Percentiles rank a stretch among this genome's conserved stretches.
These are phyloP conservation scores for Arthroderma sp. DNA, from an alignment of 2,329 filamentous ascomycete species.

Conservation along the genomic window DNA sequence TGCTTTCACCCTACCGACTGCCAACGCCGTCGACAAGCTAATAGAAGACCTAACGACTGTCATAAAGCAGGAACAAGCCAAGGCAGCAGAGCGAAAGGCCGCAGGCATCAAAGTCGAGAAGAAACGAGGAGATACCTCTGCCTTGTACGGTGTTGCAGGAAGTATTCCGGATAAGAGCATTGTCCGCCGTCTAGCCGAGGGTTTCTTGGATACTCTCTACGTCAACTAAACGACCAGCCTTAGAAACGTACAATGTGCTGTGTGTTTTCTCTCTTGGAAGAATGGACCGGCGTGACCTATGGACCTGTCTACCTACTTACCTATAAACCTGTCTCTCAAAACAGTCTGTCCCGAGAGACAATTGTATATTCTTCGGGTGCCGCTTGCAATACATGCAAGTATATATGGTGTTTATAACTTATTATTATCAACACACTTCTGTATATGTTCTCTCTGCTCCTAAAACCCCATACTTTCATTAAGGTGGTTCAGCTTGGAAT, in stretches of 20 bases:
- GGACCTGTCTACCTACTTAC: not conserved
- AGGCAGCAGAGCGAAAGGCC: slow-evolving; percentile 57
- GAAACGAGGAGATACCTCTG: slow-evolving; percentile 59
- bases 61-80: slow-evolving; percentile 59
- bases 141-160: slow-evolving; percentile 88
- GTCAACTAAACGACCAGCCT: slow-evolving; percentile 7
- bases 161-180: slow-evolving; percentile 92
- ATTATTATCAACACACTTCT: not conserved
- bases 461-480: too few relatives aligned
- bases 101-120: slow-evolving; percentile 44
- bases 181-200: slow-evolving; percentile 76
- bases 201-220: slow-evolving; percentile 86
- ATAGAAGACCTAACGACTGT: slow-evolving; percentile 54
- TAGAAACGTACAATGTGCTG: not conserved
- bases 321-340: not conserved
- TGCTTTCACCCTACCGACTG: slow-evolving; percentile 79
- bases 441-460: not conserved
- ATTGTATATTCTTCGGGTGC: not conserved
- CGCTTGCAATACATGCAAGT: not conserved
- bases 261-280: not conserved
- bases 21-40: slow-evolving; percentile 67
- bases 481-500: too few relatives aligned
- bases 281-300: not conserved
- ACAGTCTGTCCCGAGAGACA: not conserved
- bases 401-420: not conserved